These are phyloP conservation scores for Fraxinus albicans DNA, from an alignment of 305 asterid genomes.

Conservation along the genomic window DNA sequence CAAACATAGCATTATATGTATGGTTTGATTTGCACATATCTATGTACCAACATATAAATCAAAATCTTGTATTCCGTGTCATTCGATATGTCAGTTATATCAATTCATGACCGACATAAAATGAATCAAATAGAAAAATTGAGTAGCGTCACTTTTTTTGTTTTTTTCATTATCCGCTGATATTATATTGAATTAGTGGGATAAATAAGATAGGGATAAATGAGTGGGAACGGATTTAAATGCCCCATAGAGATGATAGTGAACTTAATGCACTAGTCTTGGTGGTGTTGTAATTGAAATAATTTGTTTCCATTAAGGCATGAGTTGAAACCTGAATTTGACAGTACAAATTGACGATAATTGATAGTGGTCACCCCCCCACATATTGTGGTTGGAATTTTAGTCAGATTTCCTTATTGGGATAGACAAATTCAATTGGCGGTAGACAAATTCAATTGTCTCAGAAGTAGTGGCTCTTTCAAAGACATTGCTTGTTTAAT, in stretches of 20 bases:
- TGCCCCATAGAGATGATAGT: constrained; percentile 8
- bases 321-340: constrained; percentile 2
- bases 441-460: background rate
- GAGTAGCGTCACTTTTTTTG: background rate
- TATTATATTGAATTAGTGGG: background rate
- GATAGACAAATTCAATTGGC: constrained; percentile 8
- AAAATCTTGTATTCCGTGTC: no score
- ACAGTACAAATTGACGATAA: background rate
- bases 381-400: constrained; percentile 13
- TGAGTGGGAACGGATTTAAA: constrained; percentile 10
- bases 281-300: constrained; percentile 8
- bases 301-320: background rate
- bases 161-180: background rate
- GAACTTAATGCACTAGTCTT: background rate
- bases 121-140: background rate
- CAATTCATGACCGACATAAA: background rate
- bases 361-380: constrained; percentile 9
- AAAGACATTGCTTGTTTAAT: background rate
- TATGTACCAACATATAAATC: no score
- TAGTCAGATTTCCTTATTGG: constrained; percentile 14
- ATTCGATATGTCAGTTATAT: background rate
- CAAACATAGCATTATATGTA: background rate
- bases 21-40: background rate
- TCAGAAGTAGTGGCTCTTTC: background rate
- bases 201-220: constrained; percentile 22